Conservation (phyloP, 306 rosid genomes). For the Castanospermum australe region DNA sequence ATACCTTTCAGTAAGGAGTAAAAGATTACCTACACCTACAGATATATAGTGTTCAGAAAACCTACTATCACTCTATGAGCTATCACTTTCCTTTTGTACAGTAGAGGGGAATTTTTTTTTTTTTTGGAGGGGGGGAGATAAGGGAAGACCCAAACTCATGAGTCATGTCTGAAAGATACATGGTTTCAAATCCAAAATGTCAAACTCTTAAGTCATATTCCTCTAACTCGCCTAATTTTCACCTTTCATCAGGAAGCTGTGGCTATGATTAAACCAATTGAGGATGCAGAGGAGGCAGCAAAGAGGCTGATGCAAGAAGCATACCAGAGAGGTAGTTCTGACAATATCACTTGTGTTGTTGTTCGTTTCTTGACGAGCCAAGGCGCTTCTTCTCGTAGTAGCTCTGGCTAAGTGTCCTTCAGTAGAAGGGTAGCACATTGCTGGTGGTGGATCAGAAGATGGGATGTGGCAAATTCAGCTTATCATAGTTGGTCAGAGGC, state of each 20-base stretch:
- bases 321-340: conserved; percentile 92
- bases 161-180: not conserved
- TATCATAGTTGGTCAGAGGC: conserved; percentile 39
- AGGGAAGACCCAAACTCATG: not conserved
- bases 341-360: conserved; percentile 87
- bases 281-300: conserved; percentile 91
- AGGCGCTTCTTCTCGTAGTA: conserved; percentile 56
- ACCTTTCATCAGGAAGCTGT: conserved; percentile 71
- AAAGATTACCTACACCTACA: not conserved
- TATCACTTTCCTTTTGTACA: not conserved
- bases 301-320: conserved; percentile 96
- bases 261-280: conserved; percentile 79
- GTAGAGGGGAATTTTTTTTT: not conserved
- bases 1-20: not conserved
- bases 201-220: not conserved
- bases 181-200: not conserved
- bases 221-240: not conserved
- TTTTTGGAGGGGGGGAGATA: not conserved
- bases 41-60: not conserved
- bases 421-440: not conserved
- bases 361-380: conserved; percentile 84
- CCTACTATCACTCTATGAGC: not conserved
- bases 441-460: conserved; percentile 18
- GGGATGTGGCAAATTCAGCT: conserved; percentile 32
- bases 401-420: conserved; percentile 41